Conservation (phyloP, 805 yeast species). For the Zygosaccharomyces bailii region DNA sequence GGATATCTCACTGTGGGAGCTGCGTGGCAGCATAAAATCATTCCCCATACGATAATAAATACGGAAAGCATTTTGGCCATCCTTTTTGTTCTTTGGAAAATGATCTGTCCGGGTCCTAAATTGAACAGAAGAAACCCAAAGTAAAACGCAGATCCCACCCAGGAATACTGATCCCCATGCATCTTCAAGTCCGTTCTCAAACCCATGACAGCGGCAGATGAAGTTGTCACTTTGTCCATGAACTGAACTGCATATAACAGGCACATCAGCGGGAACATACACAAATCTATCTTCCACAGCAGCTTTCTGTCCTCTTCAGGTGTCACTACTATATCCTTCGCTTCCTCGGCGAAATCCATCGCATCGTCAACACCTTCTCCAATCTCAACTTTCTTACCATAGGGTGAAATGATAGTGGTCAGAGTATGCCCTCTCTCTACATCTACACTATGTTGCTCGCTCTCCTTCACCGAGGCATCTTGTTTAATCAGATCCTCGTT, state of each 20-base stretch:
- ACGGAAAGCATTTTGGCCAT: slow-evolving; percentile 49
- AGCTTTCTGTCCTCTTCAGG: slow-evolving; percentile 10
- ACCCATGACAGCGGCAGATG: slow-evolving; percentile 14
- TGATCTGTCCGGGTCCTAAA: slow-evolving; percentile 33
- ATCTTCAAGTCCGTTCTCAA: slow-evolving; percentile 39
- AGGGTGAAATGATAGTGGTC: slow-evolving; percentile 1
- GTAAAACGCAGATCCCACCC: slow-evolving; percentile 14
- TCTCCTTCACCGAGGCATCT: not conserved
- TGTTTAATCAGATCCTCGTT: not conserved
- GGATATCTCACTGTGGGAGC: slow-evolving; percentile 44
- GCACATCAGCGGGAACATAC: slow-evolving; percentile 14
- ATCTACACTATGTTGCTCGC: not conserved
- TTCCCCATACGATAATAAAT: slow-evolving; percentile 61
- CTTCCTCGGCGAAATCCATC: slow-evolving; percentile 9
- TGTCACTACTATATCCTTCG: slow-evolving; percentile 7
- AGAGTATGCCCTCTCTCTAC: slow-evolving; percentile 1
- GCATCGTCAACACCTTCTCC: slow-evolving; percentile 13
- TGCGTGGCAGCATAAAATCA: slow-evolving; percentile 50
- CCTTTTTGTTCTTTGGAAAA: slow-evolving; percentile 49
- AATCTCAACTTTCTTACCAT: not conserved
- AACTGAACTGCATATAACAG: slow-evolving; percentile 9
- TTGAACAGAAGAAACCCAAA: slow-evolving; percentile 41
- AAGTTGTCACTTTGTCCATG: slow-evolving; percentile 15
- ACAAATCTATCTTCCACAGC: slow-evolving; percentile 12
- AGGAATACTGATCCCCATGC: slow-evolving; percentile 10